These are phyloP conservation scores for Magnolia changhungtana DNA, from an alignment of 164 flowering plant species.

Conservation along the genomic window DNA sequence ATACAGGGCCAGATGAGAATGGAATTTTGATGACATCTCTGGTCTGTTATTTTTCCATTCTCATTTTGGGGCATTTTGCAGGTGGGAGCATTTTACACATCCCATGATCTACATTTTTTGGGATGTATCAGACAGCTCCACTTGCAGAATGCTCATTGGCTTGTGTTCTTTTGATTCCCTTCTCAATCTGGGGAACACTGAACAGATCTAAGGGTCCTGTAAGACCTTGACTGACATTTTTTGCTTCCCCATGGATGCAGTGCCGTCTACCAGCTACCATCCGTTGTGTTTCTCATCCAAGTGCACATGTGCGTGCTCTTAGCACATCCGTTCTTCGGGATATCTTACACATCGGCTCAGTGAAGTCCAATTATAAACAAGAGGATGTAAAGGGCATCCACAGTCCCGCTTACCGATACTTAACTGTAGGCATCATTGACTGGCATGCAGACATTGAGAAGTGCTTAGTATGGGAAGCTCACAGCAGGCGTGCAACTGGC, in stretches of 20 bases:
- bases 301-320: slow-evolving; percentile 93
- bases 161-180: too few species aligned
- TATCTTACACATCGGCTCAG: slow-evolving; percentile 45
- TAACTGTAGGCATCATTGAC: slow-evolving; percentile 41
- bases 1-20: too few species aligned
- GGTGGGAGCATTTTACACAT: too few species aligned
- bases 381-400: slow-evolving; percentile 30
- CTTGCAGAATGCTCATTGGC: too few species aligned
- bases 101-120: too few species aligned
- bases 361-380: slow-evolving; percentile 26
- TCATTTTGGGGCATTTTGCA: too few species aligned
- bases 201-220: too few species aligned
- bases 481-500: slow-evolving; percentile 55
- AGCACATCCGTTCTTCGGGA: slow-evolving; percentile 90
- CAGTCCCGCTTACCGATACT: slow-evolving; percentile 31
- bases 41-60: too few species aligned
- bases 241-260: slow-evolving; percentile 39
- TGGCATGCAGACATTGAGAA: slow-evolving; percentile 76
- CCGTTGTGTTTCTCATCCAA: slow-evolving; percentile 89
- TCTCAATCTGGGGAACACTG: too few species aligned
- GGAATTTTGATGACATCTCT: too few species aligned
- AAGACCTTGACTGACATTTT: slow-evolving; percentile 2
- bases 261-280: slow-evolving; percentile 87
- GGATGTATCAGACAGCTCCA: too few species aligned
- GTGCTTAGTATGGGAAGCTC: slow-evolving; percentile 87